Evolutionary conservation across 805 yeast species (phyloP).

Genomic region (Blastobotrys chiropterorum): DNA sequence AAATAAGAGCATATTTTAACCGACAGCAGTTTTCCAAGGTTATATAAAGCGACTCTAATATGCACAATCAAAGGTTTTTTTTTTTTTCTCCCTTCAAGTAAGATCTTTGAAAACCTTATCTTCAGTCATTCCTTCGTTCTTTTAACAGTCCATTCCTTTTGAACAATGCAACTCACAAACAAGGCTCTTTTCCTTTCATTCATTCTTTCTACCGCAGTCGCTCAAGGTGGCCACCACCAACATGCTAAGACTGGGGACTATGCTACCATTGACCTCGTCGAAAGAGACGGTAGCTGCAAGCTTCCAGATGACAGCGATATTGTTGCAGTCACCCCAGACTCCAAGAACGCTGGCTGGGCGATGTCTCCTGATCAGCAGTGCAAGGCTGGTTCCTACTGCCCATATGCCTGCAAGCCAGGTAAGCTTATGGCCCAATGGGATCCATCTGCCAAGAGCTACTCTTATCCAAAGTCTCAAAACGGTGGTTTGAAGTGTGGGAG

Average conservation of each 20-base stretch:
- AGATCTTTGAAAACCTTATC: not conserved
- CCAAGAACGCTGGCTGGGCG: conserved; percentile 80
- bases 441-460: conserved; percentile 59
- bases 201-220: not conserved
- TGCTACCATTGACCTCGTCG: not conserved
- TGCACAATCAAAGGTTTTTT: not conserved
- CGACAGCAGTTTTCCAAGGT: not conserved
- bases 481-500: conserved; percentile 79
- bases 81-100: too few relatives aligned
- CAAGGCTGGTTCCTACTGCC: conserved; percentile 74
- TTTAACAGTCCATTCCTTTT: not conserved
- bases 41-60: not conserved
- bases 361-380: conserved; percentile 69
- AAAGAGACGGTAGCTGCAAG: conserved; percentile 38
- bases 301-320: conserved; percentile 66
- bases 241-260: not conserved
- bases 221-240: conserved; percentile 4
- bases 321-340: conserved; percentile 56
- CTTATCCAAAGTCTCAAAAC: conserved; percentile 70
- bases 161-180: not conserved
- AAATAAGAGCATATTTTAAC: not conserved
- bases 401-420: conserved; percentile 89
- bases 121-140: not conserved
- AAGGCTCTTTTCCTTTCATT: not conserved
- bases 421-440: conserved; percentile 88